Conservation (phyloP, 2,329 filamentous ascomycete genomes). For the Aspergillus novofumigatus region DNA sequence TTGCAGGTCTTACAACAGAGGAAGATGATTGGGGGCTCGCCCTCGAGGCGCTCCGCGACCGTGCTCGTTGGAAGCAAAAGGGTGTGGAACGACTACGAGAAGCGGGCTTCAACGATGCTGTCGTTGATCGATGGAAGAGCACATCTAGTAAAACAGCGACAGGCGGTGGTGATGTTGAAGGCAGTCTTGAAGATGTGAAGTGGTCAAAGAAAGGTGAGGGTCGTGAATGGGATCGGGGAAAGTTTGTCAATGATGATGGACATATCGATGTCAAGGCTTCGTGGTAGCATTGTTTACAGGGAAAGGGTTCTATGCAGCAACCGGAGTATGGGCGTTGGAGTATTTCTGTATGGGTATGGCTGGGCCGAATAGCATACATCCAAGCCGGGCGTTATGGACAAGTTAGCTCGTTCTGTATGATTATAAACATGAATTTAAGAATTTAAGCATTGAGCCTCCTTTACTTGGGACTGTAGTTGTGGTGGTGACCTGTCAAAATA, state of each 20-base stretch:
- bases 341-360: neutral
- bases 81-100: constrained; percentile 71
- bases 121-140: constrained; percentile 68
- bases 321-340: neutral
- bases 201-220: constrained; percentile 69
- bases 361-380: neutral
- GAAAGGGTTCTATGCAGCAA: neutral
- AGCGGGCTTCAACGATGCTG: constrained; percentile 73
- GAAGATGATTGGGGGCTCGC: constrained; percentile 74
- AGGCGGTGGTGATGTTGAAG: constrained; percentile 38
- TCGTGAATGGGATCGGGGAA: constrained; percentile 65
- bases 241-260: constrained; percentile 55
- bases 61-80: constrained; percentile 70
- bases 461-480: neutral
- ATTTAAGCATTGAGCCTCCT: neutral
- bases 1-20: constrained; percentile 42
- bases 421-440: neutral
- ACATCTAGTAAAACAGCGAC: constrained; percentile 52
- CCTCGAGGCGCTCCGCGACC: constrained; percentile 71
- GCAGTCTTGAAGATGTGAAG: constrained; percentile 63
- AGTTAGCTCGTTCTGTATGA: neutral
- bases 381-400: neutral
- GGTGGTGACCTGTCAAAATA: neutral
- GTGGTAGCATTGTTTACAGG: constrained; percentile 36
- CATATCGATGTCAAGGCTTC: constrained; percentile 47